Percentiles rank a stretch among this genome's conserved stretches.
These are phyloP conservation scores for Globisporangium orthogonon DNA, from an alignment of 352 stramenopile genomes.

Conservation along the genomic window DNA sequence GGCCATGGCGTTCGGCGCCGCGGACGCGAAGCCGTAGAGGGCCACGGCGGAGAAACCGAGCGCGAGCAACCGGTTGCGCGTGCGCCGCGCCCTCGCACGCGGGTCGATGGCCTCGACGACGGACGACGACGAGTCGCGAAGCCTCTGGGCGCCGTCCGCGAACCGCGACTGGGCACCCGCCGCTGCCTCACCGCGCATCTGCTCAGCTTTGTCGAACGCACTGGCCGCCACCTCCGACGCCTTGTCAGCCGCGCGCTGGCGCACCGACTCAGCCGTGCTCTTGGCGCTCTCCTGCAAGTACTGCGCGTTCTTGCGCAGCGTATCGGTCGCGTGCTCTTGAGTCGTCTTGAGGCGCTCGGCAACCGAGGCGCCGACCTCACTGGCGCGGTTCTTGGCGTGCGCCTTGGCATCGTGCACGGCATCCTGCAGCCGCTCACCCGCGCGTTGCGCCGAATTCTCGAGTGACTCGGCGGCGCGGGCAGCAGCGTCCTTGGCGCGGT, in stretches of 20 bases:
- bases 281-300: constrained; percentile 36
- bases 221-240: constrained; percentile 7
- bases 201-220: constrained; percentile 12
- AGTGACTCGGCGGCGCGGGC: background rate
- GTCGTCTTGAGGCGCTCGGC: constrained; percentile 20
- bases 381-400: constrained; percentile 17
- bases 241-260: constrained; percentile 10
- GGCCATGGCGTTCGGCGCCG: constrained; percentile 50
- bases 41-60: constrained; percentile 60
- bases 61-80: constrained; percentile 52
- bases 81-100: constrained; percentile 22
- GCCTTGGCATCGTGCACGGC: constrained; percentile 18
- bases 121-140: constrained; percentile 39
- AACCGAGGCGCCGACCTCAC: constrained; percentile 4
- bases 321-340: constrained; percentile 26
- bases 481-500: constrained; percentile 12
- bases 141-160: constrained; percentile 31
- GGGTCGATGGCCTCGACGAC: constrained; percentile 53
- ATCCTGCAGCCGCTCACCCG: constrained; percentile 25
- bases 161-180: constrained; percentile 29
- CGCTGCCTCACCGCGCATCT: constrained; percentile 15
- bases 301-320: constrained; percentile 37
- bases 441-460: constrained; percentile 10
- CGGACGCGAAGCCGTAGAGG: constrained; percentile 69
- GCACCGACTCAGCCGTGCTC: constrained; percentile 21